Base-by-base conservation (phyloP, 2,329 filamentous ascomycete species). In the Talaromyces sp. region DNA sequence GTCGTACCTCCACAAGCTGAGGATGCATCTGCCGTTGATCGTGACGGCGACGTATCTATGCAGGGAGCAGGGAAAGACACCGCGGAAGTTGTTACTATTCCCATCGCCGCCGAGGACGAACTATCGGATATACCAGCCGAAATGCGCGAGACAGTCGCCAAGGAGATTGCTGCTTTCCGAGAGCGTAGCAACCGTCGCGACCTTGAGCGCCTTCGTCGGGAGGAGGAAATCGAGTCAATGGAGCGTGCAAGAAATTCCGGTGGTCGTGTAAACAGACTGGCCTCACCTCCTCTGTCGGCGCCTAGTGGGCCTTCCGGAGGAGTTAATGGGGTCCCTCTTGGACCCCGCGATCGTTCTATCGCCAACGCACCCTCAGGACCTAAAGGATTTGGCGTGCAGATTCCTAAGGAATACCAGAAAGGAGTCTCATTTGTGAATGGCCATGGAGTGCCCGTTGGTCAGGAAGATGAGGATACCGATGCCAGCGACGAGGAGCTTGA, bases 111-210 rank as follows among this genome's bases (percentile, higher is more conserved):
- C 61, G 95, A 99, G 68, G 96, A 99, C 73, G 95, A 99, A 73
- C 83, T 99, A 52, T 90, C 93, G 22, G 95, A 99, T 72, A 97
- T 99, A 57, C 95, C 95, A 0, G 90, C 92, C 0, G 95, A 98
- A 75, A 96, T 97, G 92, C 89, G 95, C 27, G 95, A 96, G 75
- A 93, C 92, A 0, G 95, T 99, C 17, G 92, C 95, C 0, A 90
- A 90, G 65, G 96, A 99, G 76, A 99, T 99, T 72, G 89, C 92
- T 0, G 91, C 93, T 0, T 99, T 99, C 82, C 86, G 95, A 69
- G 95, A 99, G 70, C 86, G 94, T 22, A 97, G 94, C 70, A 97
- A 89, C 66, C 88, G 90, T 67, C 86, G 94, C 45, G 95, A 99
- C 74, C 81, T 96, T 73, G 95, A 99, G 77, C 90, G 95, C 3